Evolutionary conservation across 352 stramenopile species (phyloP).

Genomic region (Pythium folliculosum): DNA sequence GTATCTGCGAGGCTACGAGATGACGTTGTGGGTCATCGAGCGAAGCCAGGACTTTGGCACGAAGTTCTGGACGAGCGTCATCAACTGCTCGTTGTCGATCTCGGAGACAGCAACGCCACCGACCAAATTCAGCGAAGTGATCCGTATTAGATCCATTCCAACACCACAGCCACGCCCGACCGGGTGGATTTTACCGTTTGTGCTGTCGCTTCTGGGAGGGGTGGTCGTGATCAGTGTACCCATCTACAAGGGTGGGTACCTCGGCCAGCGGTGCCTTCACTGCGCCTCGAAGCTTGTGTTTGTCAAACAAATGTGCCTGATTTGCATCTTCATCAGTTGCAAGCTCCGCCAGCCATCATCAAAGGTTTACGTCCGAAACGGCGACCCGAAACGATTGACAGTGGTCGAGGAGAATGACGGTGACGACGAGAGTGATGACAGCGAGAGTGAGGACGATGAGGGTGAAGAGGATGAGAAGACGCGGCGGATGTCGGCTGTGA

Average conservation of each 20-base stretch:
- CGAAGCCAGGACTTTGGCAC: conserved; percentile 44
- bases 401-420: conserved; percentile 22
- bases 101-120: conserved; percentile 46
- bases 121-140: conserved; percentile 48
- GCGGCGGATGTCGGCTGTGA: neutral
- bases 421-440: conserved; percentile 8
- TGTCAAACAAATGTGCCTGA: conserved; percentile 43
- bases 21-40: conserved; percentile 63
- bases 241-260: conserved; percentile 52
- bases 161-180: conserved; percentile 30
- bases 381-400: conserved; percentile 29
- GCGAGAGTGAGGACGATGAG: conserved; percentile 8
- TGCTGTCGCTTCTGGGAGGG: conserved; percentile 25
- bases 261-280: conserved; percentile 54
- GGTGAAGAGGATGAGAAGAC: neutral
- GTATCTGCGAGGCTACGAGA: conserved; percentile 58
- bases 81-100: conserved; percentile 65
- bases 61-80: conserved; percentile 67
- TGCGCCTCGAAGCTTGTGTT: conserved; percentile 77
- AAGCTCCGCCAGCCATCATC: conserved; percentile 44
- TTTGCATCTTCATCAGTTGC: conserved; percentile 65
- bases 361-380: conserved; percentile 60
- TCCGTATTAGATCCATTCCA: conserved; percentile 59
- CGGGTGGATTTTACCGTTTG: conserved; percentile 39
- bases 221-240: conserved; percentile 39